Evolutionary conservation across 2,329 filamentous ascomycete genomes (phyloP), one percentile per base, ranked within the genome.

Genomic region (Fusarium sp.): DNA sequence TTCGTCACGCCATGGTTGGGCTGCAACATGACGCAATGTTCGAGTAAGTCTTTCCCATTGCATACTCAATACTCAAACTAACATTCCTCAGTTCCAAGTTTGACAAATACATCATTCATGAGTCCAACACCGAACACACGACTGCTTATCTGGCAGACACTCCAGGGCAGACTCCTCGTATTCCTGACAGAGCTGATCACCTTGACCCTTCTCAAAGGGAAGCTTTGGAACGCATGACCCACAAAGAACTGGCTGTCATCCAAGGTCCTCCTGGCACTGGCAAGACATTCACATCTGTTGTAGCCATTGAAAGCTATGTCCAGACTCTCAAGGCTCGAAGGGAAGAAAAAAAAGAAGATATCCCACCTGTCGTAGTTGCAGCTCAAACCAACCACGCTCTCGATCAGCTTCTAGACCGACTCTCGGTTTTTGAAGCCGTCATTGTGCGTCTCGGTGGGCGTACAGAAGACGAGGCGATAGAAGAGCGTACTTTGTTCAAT

Each of bases 371-470:
- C 36, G 87, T 98, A 26, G 86, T 98, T 8, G 89, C 94, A 0
- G 94, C 94, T 13, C 94, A 98, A 77, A 98, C 95, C 0, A 98
- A 98, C 67, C 94, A 98, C 81, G 95, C 95, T 0, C 84, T 98
- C 1, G 95, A 98, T 75, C 95, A 98, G 78, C 85, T 98, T 0
- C 84, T 98, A 0, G 83, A 84, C 2, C 89, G 92, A 62, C 86
- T 94, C 22, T 85, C 90, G 3, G 62, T 76, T 1, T 81, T 80
- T 6, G 92, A 81, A 9, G 70, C 73, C 86, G 87, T 89, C 3
- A 91, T 95, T 65, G 83, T 85, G 15, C 86, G 87, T 6, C 78
- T 89, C 15, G 94, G 94, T 47, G 90, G 91, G 6, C 88, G 93
- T 36, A 93, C 92, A 24, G 88, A 89, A 58, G 91, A 93, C 68